Evolutionary conservation across 148 eudicot species (phyloP), one percentile per base, ranked within the genome.

Genomic region (Cornus kousa): DNA sequence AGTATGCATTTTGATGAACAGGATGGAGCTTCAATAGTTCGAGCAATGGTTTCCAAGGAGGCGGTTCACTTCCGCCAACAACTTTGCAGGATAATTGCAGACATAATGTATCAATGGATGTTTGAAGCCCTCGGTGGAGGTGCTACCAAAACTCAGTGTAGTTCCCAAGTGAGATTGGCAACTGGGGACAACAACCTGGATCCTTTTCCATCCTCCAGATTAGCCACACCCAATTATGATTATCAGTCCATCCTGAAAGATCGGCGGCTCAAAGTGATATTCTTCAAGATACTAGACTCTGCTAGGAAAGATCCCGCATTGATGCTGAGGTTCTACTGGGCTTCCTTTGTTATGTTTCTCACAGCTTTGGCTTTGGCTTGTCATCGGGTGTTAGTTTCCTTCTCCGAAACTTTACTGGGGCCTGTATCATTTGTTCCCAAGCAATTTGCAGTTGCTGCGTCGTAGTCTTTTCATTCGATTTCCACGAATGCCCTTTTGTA

Each of bases 21-120:
- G 99, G 91, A 97, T 68, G 99, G 99, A 78, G 85, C 89, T 67
- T 91, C 99, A 53, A 78, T 94, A 78, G 40, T 91, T 60, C 82
- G 87, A 80, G 90, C 90, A 50, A 74, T 87, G 43, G 75, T 97
- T 55, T 89, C 98, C 39, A 82, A 83, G 79, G 93, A 92, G 74
- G 98, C 97, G 40, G 74, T 40, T 70, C 67, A 81, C 33, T 82
- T 87, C 67, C 97, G 98, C 23, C 88, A 88, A 75, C 92, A 91
- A 73, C 70, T 92, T 40, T 86, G 94, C 82, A 74, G 70, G 75
- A 79, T 92, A 24, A 79, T 92, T 71, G 94, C 98, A 3, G 91
- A 92, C 75, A 70, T 90, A 65, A 53, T 94, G 40, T 91, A 87
- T 77, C 85, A 73, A 46, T 90, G 93, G 91, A 90, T 91, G 87